Evolutionary conservation across 441 rosid species (phyloP).

Genomic region (Croton laevigatus): DNA sequence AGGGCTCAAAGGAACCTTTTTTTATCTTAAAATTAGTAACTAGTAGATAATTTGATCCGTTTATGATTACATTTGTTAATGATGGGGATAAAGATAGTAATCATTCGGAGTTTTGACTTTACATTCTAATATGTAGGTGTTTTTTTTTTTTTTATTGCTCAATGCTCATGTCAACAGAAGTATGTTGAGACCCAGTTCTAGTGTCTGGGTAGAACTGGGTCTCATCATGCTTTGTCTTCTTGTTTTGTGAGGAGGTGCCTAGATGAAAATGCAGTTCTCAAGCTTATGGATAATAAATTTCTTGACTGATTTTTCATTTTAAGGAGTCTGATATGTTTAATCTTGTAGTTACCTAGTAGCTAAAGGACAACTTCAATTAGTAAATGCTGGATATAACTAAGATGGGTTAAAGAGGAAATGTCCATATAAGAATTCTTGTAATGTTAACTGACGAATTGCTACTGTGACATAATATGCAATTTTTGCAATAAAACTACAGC

Average conservation of each 20-base stretch:
- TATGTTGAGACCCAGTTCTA: neutral
- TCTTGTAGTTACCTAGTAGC: neutral
- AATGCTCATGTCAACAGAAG: constrained; percentile 3
- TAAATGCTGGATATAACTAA: neutral
- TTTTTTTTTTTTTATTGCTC: neutral
- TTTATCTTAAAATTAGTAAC: neutral
- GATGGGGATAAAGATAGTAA: neutral
- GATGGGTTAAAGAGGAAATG: neutral
- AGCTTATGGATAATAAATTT: neutral
- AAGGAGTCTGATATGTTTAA: neutral
- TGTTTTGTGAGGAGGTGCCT: neutral
- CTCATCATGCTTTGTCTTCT: too few species aligned
- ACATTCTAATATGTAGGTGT: neutral
- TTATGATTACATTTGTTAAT: neutral
- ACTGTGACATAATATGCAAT: neutral
- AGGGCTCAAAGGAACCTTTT: neutral
- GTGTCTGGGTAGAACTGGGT: neutral
- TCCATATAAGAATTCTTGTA: neutral
- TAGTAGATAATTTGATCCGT: neutral
- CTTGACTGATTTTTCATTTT: neutral
- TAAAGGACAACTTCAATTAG: neutral
- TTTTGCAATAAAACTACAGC: neutral
- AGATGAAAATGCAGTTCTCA: neutral
- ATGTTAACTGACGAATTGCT: neutral
- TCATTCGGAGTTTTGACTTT: neutral